Base-by-base conservation (phyloP, 2,329 filamentous ascomycete species). In the Aureobasidium melanogenum region DNA sequence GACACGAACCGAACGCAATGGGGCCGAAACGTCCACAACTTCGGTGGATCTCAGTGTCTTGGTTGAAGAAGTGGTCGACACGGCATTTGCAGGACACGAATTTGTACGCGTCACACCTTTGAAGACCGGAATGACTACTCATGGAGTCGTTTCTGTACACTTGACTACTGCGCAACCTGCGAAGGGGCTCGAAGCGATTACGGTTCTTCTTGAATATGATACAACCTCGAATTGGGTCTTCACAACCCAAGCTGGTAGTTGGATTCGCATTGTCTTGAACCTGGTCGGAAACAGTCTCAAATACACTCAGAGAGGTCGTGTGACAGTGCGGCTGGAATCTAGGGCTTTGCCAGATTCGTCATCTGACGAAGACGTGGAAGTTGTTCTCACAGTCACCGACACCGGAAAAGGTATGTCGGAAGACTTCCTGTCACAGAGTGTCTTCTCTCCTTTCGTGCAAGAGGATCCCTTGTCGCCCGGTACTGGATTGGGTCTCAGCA, bases 381-480 rank as follows among this genome's bases (percentile, higher is more conserved):
- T 60, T 12, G 4, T 39, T 6, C 24, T 62, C 26, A 64, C 63
- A 10, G 80, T 89, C 0, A 75, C 76, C 0, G 87, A 90, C 65
- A 86, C 85, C 0, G 87, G 87, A 0, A 79, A 78, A 38, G 87
- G 87, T 1, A 89, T 89, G 55, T 80, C 80, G 0, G 75, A 81
- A 14, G 83, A 87, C 8, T 90, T 85, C 64, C 71, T 88, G 5
- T 77, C 80, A 30, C 80, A 83, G 17, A 77, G 81, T 15, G 72
- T 89, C 0, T 89, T 85, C 69, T 82, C 79, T 0, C 83, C 85
- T 0, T 89, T 88, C 63, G 73, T 78, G 0, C 87, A 89, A 63
- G 87, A 89, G 66, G 80, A 88, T 50, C 73, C 75, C 0, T 70
- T 89, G 1, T 77, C 81, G 0, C 79, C 82, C 0, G 87, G 87